Conservation (phyloP, 768 basidiomycete species). For the Naganishia vishniacii region DNA sequence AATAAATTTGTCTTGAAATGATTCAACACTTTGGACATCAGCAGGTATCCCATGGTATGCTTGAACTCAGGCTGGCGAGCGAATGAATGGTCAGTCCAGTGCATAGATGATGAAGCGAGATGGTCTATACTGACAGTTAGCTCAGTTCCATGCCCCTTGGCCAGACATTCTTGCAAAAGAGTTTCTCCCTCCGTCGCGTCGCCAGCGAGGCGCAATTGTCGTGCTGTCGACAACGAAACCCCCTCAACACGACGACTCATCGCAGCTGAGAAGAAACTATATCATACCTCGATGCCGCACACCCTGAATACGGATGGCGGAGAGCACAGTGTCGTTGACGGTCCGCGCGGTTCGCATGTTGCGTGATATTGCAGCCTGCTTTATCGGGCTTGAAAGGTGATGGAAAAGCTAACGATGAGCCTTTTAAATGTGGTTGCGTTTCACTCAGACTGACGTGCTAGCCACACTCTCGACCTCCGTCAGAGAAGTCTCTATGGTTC, state of each 20-base stretch:
- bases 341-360: background rate
- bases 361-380: background rate
- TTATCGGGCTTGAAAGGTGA: slow-evolving; percentile 2
- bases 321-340: slow-evolving; percentile 33
- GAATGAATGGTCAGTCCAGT: no score
- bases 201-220: slow-evolving; percentile 10
- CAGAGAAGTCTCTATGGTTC: slow-evolving; percentile 54
- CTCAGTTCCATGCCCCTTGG: background rate
- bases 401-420: background rate
- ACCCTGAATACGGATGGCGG: slow-evolving; percentile 34
- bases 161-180: slow-evolving; percentile 11
- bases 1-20: slow-evolving; percentile 82
- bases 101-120: no score
- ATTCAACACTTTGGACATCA: slow-evolving; percentile 65
- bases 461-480: slow-evolving; percentile 33
- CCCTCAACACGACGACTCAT: background rate
- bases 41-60: slow-evolving; percentile 49
- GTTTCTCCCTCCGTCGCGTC: background rate
- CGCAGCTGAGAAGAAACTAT: background rate
- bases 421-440: no score
- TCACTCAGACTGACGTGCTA: slow-evolving; percentile 11
- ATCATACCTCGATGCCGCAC: slow-evolving; percentile 40
- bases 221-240: background rate
- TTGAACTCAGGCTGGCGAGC: slow-evolving; percentile 31
- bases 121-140: background rate